These are phyloP conservation scores for Crithidia fasciculata DNA, from an alignment of 208 protist genomes.

Conservation along the genomic window DNA sequence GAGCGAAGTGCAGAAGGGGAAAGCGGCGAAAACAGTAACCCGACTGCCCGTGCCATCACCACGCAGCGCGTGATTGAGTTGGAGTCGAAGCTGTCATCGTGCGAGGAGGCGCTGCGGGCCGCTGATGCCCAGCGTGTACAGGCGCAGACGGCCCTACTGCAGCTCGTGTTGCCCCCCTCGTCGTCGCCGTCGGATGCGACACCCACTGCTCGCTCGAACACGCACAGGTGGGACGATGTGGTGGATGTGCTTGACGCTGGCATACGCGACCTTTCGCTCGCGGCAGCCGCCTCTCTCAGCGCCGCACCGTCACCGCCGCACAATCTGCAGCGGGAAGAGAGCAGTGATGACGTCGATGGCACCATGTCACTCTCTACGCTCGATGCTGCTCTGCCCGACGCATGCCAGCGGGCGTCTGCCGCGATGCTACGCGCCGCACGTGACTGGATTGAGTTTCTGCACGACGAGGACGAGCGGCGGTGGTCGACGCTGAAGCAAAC, in stretches of 20 bases:
- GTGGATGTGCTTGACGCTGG: background rate
- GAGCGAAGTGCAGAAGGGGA: background rate
- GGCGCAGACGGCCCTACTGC: slow-evolving; percentile 4
- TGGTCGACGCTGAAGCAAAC: slow-evolving; percentile 9
- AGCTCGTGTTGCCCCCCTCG: slow-evolving; percentile 2
- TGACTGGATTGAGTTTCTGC: slow-evolving; percentile 14
- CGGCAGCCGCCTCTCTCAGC: background rate
- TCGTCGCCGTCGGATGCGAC: too few species aligned
- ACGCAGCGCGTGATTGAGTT: slow-evolving; percentile 9
- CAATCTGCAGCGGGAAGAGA: background rate
- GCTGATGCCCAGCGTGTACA: slow-evolving; percentile 16
- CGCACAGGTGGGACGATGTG: background rate
- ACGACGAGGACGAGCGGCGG: slow-evolving; percentile 10
- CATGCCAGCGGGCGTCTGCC: slow-evolving; percentile 7
- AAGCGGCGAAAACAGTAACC: too few species aligned
- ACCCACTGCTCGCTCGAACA: background rate
- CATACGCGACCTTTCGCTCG: background rate
- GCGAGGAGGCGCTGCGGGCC: slow-evolving; percentile 10
- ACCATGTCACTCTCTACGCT: background rate
- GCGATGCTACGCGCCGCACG: slow-evolving; percentile 9
- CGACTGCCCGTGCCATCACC: background rate
- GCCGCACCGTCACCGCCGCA: background rate
- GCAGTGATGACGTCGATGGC: background rate
- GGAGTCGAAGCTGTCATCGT: slow-evolving; percentile 20
- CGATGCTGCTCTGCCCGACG: background rate